These are phyloP conservation scores for Trichomonascaceae sp. DNA, from an alignment of 1,139 yeast species.

Conservation along the genomic window DNA sequence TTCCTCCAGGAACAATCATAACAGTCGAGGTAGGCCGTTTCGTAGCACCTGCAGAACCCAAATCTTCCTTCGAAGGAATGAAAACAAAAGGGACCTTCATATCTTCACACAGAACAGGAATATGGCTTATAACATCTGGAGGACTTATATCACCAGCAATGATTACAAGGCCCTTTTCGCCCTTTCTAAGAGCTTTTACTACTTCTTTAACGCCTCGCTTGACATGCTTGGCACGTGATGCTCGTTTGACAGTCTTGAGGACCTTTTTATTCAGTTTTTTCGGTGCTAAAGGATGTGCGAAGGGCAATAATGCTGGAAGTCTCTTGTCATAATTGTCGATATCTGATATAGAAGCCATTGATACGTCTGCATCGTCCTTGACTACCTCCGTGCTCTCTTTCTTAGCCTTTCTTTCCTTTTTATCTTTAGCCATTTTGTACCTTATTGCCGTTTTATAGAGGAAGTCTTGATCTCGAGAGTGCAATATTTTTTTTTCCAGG, in stretches of 20 bases:
- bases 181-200: slow-evolving; percentile 94
- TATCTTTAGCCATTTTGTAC: slow-evolving; percentile 29
- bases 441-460: slow-evolving; percentile 6
- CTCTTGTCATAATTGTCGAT: slow-evolving; percentile 89
- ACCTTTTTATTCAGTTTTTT: slow-evolving; percentile 94
- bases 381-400: slow-evolving; percentile 2
- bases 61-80: slow-evolving; percentile 94
- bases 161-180: slow-evolving; percentile 93
- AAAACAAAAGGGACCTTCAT: slow-evolving; percentile 82
- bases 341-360: slow-evolving; percentile 7
- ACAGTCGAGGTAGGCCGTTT: slow-evolving; percentile 98
- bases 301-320: slow-evolving; percentile 83
- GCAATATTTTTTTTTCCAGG: background rate
- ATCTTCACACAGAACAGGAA: slow-evolving; percentile 97
- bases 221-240: slow-evolving; percentile 96
- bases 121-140: slow-evolving; percentile 91
- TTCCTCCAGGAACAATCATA: slow-evolving; percentile 96
- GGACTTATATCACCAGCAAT: slow-evolving; percentile 99
- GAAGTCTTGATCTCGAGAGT: background rate
- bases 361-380: slow-evolving; percentile 3
- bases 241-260: slow-evolving; percentile 91
- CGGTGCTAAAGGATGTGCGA: slow-evolving; percentile 93
- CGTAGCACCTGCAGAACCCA: slow-evolving; percentile 98
- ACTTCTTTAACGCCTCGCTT: slow-evolving; percentile 99
- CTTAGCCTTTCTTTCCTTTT: slow-evolving; percentile 18